phyloP scores from a whole-genome alignment of 2,329 filamentous ascomycete species.

The Colletotrichum sp. region DNA sequence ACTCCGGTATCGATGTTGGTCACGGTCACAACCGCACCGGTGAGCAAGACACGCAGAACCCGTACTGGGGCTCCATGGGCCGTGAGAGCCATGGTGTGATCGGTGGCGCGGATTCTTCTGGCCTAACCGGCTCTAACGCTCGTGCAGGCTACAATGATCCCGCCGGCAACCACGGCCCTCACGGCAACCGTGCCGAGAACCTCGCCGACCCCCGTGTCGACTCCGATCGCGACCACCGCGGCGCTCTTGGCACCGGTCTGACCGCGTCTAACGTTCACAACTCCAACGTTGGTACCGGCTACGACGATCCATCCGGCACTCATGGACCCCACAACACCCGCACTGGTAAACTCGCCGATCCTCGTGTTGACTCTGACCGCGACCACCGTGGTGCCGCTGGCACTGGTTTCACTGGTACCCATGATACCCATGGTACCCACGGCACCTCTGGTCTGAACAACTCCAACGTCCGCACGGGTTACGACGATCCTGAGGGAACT shows the following conservation, averaged over 20 bases:
- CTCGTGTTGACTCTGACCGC: conserved; percentile 13
- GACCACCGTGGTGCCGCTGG: conserved; percentile 6
- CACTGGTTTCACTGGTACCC: conserved; percentile 21
- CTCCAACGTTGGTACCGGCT: neutral
- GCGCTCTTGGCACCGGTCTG: neutral
- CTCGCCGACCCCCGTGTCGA: conserved; percentile 53
- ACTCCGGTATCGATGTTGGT: conserved; percentile 15
- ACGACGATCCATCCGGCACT: conserved; percentile 26
- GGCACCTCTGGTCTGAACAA: neutral
- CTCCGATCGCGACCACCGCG: conserved; percentile 41
- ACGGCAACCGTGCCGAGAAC: conserved; percentile 43
- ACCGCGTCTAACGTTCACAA: conserved; percentile 2
- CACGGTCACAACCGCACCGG: neutral
- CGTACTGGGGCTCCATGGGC: conserved; percentile 17
- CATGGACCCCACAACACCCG: conserved; percentile 36
- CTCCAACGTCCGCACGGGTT: neutral
- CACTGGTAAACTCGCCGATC: conserved; percentile 27
- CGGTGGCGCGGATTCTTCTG: conserved; percentile 19
- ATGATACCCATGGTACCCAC: neutral
- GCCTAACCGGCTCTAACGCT: conserved; percentile 23
- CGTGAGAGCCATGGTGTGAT: conserved; percentile 25
- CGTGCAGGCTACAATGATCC: conserved; percentile 10
- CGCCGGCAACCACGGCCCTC: conserved; percentile 33
- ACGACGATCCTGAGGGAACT: conserved; percentile 1
- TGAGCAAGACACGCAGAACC: neutral